Conservation (phyloP, 2,329 filamentous ascomycete species). For the Lecanosticta acicola region DNA sequence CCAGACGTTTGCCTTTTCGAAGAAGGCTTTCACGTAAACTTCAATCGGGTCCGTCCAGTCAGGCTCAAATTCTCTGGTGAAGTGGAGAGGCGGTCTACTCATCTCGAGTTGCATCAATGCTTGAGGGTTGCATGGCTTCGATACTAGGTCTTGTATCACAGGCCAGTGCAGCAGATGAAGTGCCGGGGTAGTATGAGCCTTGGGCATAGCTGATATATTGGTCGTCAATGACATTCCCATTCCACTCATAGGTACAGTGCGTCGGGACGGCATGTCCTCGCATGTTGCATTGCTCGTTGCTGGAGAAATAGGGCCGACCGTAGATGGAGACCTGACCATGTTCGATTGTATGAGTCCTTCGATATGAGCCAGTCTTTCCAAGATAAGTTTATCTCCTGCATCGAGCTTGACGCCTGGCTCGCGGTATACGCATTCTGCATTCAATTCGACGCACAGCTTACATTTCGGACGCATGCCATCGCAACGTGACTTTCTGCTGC, state of each 20-base stretch:
- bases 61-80: slow-evolving; percentile 45
- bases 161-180: slow-evolving; percentile 76
- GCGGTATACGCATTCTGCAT: slow-evolving; percentile 76
- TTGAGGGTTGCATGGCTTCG: slow-evolving; percentile 71
- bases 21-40: slow-evolving; percentile 73
- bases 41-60: slow-evolving; percentile 18
- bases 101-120: slow-evolving; percentile 78
- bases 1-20: slow-evolving; percentile 76
- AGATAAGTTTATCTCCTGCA: slow-evolving; percentile 77
- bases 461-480: slow-evolving; percentile 63
- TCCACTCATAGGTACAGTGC: slow-evolving; percentile 44
- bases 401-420: slow-evolving; percentile 84
- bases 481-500: slow-evolving; percentile 31
- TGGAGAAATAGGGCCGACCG: slow-evolving; percentile 28
- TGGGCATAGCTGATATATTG: slow-evolving; percentile 82
- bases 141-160: slow-evolving; percentile 70
- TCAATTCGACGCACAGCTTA: slow-evolving; percentile 74
- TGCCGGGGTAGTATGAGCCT: slow-evolving; percentile 74
- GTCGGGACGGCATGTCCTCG: slow-evolving; percentile 37
- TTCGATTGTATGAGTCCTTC: slow-evolving; percentile 72
- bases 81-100: slow-evolving; percentile 66
- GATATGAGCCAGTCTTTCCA: slow-evolving; percentile 71
- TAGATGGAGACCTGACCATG: slow-evolving; percentile 39
- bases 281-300: slow-evolving; percentile 45
- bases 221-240: slow-evolving; percentile 63